Evolutionary conservation across 2,329 filamentous ascomycete species (phyloP), one percentile per base, ranked within the genome.

Genomic region (Pyrenochaeta sp.): DNA sequence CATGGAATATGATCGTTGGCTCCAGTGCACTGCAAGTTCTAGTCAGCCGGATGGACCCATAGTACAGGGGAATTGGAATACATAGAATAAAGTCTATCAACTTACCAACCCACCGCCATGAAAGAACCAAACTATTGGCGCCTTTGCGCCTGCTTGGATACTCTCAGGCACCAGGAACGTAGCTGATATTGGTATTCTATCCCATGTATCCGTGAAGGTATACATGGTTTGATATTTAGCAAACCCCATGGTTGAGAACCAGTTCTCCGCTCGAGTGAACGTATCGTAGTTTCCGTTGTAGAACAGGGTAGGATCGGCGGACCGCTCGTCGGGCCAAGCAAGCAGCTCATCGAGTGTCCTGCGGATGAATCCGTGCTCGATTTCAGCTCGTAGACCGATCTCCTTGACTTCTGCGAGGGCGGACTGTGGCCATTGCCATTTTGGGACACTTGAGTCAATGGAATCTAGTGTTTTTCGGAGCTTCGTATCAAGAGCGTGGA

Each of bases 21-120:
- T 2, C 41, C 41, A 9, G 34, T 44, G 17, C 41, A 44, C 30
- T 32, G 13, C n/a, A n/a, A n/a, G n/a, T n/a, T n/a, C n/a, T n/a
- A 32, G 30, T 19, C n/a, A n/a, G n/a, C n/a, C n/a, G n/a, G n/a
- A n/a, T n/a, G n/a, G n/a, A n/a, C n/a, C n/a, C n/a, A n/a, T n/a
- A n/a, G n/a, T n/a, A n/a, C n/a, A n/a, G n/a, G n/a, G n/a, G n/a
- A n/a, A n/a, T n/a, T n/a, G n/a, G n/a, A n/a, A n/a, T n/a, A n/a
- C n/a, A n/a, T n/a, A n/a, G n/a, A n/a, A n/a, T 9, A 3, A 30
- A 18, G 13, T 5, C 14, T 30, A 17, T 20, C 3, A 6, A 38
- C 35, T 38, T 13, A 38, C 35, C 20, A 31, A 40, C 3, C 27
- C 27, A 31, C 27, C 37, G 15, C 37, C 37, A 24, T 40, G 37